These are phyloP conservation scores for Xerocomus nothofagi DNA, from an alignment of 1,284 basidiomycete genomes.

Conservation along the genomic window DNA sequence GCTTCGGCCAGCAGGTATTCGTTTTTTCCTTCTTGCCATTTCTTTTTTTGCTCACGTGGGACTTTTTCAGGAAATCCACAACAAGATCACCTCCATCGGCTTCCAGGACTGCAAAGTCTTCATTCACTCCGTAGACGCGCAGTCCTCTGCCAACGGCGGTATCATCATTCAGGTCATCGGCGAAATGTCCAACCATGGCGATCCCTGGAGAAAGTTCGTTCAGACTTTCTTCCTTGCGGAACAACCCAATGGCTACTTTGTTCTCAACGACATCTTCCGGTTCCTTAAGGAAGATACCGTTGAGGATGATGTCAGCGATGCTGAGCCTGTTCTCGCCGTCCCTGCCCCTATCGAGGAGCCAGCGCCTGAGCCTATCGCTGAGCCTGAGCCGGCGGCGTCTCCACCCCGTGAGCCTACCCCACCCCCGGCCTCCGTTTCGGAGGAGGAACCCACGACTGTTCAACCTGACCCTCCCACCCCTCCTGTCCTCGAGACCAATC, in stretches of 20 bases:
- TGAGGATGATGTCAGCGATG: conserved; percentile 68
- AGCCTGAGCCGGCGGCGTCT: conserved; percentile 15
- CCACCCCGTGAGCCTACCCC: conserved; percentile 28
- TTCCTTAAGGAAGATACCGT: conserved; percentile 96
- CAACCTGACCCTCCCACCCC: conserved; percentile 35
- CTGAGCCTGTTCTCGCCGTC: conserved; percentile 32
- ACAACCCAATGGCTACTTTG: conserved; percentile 98
- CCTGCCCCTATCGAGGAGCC: conserved; percentile 38
- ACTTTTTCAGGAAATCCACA: conserved; percentile 85
- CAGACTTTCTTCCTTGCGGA: conserved; percentile 99
- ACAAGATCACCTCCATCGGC: conserved; percentile 90
- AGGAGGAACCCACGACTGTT: conserved; percentile 32
- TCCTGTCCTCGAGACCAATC: conserved; percentile 24
- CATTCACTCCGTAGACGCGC: conserved; percentile 93
- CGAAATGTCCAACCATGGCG: conserved; percentile 92
- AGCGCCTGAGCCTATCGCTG: conserved; percentile 17
- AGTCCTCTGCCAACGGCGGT: conserved; percentile 90
- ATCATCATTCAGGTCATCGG: conserved; percentile 99
- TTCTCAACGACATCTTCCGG: conserved; percentile 99
- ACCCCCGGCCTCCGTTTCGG: conserved; percentile 41
- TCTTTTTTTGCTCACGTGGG: conserved; percentile 4
- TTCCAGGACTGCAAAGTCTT: conserved; percentile 98
- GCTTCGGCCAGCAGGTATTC: conserved; percentile 87
- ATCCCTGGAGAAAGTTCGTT: conserved; percentile 96
- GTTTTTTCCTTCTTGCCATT: background rate